Percentiles rank a stretch among this genome's conserved stretches.
Evolutionary conservation across 495 filamentous ascomycete genomes (phyloP).

Genomic region (Trichoderma virens): DNA sequence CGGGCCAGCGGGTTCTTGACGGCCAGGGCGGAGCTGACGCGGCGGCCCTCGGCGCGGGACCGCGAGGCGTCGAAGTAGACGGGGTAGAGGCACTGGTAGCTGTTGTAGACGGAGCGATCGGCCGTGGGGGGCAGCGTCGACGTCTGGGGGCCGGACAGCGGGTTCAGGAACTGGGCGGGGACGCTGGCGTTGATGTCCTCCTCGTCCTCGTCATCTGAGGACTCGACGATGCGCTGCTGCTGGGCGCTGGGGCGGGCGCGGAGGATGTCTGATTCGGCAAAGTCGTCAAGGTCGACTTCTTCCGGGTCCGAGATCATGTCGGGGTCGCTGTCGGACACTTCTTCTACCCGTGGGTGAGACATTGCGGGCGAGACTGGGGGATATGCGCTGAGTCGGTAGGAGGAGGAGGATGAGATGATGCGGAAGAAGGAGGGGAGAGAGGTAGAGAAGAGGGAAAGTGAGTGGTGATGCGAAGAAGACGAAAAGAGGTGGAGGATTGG

Average conservation of each 20-base stretch:
- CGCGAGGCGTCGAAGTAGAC: conserved; percentile 83
- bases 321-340: conserved; percentile 72
- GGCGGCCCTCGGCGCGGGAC: conserved; percentile 66
- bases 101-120: conserved; percentile 55
- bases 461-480: too few relatives aligned
- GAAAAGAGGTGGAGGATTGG: background rate
- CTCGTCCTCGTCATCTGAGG: background rate
- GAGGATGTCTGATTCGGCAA: conserved; percentile 41
- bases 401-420: background rate
- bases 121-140: conserved; percentile 29
- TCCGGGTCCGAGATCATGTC: conserved; percentile 64
- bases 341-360: conserved; percentile 84
- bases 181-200: conserved; percentile 19
- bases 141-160: conserved; percentile 19
- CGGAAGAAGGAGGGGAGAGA: background rate
- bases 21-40: conserved; percentile 62
- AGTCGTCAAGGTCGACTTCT: conserved; percentile 57
- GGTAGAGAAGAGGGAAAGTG: background rate
- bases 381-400: background rate
- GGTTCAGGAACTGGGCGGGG: conserved; percentile 17
- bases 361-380: conserved; percentile 38
- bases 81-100: conserved; percentile 86
- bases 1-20: conserved; percentile 81
- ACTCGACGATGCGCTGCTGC: background rate
- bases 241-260: conserved; percentile 14